A percentile compares a stretch with the other conserved stretches of the same genome.
These are phyloP conservation scores for Penicillium pancosmium DNA, from an alignment of 495 filamentous ascomycete genomes.

Conservation along the genomic window DNA sequence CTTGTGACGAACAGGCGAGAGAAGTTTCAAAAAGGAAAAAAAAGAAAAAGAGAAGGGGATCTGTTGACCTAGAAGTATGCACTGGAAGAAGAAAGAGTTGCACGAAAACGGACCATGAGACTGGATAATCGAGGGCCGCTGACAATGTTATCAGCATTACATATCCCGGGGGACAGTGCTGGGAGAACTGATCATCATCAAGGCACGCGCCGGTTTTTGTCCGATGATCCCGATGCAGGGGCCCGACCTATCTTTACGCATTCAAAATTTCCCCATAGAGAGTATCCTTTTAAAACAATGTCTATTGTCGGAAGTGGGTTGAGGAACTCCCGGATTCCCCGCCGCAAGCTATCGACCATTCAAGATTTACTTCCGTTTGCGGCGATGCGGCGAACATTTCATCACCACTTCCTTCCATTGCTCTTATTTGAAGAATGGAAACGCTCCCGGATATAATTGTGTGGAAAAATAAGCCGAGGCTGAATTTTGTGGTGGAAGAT, in stretches of 20 bases:
- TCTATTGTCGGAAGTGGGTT: conserved; percentile 17
- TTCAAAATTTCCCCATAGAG: neutral
- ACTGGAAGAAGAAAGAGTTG: conserved; percentile 22
- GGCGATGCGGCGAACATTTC: conserved; percentile 36
- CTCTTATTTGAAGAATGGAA: conserved; percentile 16
- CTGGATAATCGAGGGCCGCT: conserved; percentile 31
- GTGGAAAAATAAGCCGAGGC: neutral
- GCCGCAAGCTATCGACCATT: conserved; percentile 22
- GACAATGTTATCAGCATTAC: conserved; percentile 42
- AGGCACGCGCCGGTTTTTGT: conserved; percentile 20
- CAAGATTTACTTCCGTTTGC: conserved; percentile 28
- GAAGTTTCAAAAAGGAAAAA: conserved; percentile 14
- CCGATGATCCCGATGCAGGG: conserved; percentile 31
- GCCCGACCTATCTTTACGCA: conserved; percentile 5
- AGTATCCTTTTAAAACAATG: conserved; percentile 9
- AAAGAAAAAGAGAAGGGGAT: conserved; percentile 18
- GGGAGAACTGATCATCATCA: conserved; percentile 15
- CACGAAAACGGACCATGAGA: conserved; percentile 50
- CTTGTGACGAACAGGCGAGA: conserved; percentile 25
- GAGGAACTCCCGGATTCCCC: conserved; percentile 9
- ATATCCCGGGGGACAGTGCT: conserved; percentile 20
- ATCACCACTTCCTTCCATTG: conserved; percentile 22
- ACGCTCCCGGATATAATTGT: neutral
- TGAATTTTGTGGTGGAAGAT: neutral
- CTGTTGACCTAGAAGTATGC: conserved; percentile 41